Percentiles rank a stretch among this genome's conserved stretches.
These are phyloP conservation scores for Lipomyces kockii DNA, from an alignment of 805 yeast genomes.

Conservation along the genomic window DNA sequence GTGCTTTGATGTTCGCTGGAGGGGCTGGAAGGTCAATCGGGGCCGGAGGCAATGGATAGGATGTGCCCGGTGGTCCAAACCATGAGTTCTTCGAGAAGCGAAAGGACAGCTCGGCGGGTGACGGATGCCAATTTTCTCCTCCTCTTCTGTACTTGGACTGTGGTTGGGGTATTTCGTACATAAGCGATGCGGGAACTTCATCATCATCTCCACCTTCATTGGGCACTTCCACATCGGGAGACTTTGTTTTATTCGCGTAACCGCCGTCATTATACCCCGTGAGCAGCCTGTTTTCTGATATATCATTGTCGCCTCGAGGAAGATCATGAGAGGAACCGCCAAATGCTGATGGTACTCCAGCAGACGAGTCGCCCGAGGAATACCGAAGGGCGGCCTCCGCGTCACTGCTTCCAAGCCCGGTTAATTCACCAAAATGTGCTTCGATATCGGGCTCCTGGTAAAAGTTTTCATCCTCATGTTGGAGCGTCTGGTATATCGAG, in stretches of 20 bases:
- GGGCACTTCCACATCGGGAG: slow-evolving; percentile 5
- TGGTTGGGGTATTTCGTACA: slow-evolving; percentile 26
- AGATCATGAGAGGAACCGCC: slow-evolving; percentile 9
- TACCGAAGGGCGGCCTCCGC: slow-evolving; percentile 11
- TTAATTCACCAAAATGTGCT: slow-evolving; percentile 28
- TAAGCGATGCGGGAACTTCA: slow-evolving; percentile 30
- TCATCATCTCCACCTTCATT: slow-evolving; percentile 20
- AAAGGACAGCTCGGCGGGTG: slow-evolving; percentile 35
- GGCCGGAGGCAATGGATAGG: slow-evolving; percentile 35
- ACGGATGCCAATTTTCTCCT: slow-evolving; percentile 27
- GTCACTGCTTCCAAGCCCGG: not conserved
- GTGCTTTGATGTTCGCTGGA: slow-evolving; percentile 29
- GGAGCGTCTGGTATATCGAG: slow-evolving; percentile 37
- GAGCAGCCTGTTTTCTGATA: not conserved
- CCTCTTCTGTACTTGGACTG: slow-evolving; percentile 15
- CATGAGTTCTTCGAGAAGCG: slow-evolving; percentile 28
- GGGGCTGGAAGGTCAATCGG: slow-evolving; percentile 35
- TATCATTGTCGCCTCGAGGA: not conserved
- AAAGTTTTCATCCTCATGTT: slow-evolving; percentile 28
- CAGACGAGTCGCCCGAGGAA: slow-evolving; percentile 23
- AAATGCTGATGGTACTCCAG: slow-evolving; percentile 30
- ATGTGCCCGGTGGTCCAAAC: slow-evolving; percentile 33
- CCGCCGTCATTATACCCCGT: not conserved
- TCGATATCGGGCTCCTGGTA: slow-evolving; percentile 30
- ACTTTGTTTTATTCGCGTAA: not conserved